Evolutionary conservation across 2,329 filamentous ascomycete species (phyloP).

Genomic region (Talaromyces funiculosus): DNA sequence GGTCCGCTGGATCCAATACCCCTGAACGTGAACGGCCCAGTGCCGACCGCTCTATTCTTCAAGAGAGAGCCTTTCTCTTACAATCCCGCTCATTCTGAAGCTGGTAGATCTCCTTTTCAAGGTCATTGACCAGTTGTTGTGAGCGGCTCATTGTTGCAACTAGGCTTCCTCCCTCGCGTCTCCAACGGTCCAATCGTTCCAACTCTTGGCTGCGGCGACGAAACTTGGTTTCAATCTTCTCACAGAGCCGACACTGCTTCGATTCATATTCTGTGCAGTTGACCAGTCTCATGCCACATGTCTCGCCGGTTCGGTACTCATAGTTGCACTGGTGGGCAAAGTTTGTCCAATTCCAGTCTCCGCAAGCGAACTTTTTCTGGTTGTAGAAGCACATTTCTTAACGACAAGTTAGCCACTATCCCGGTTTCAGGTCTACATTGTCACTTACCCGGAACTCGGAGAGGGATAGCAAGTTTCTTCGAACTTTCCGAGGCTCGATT

Average conservation of each 20-base stretch:
- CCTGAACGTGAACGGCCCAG: background rate
- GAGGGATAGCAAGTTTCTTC: constrained; percentile 12
- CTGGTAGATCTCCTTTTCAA: constrained; percentile 63
- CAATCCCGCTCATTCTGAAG: constrained; percentile 54
- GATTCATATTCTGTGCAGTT: constrained; percentile 62
- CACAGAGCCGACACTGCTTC: constrained; percentile 75
- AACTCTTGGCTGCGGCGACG: constrained; percentile 69
- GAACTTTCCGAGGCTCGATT: background rate
- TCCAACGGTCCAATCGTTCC: constrained; percentile 71
- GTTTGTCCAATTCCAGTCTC: constrained; percentile 90
- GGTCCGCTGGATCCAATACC: background rate
- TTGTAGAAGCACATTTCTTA: constrained; percentile 91
- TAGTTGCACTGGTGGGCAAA: constrained; percentile 90
- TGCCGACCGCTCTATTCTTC: constrained; percentile 6
- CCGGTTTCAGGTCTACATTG: constrained; percentile 20
- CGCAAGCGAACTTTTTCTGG: constrained; percentile 75
- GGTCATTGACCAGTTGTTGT: constrained; percentile 64
- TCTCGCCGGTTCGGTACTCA: constrained; percentile 93
- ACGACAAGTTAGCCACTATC: constrained; percentile 25
- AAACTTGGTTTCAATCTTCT: constrained; percentile 80
- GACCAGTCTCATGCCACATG: constrained; percentile 88
- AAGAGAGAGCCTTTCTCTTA: constrained; percentile 29
- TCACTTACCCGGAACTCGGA: constrained; percentile 28
- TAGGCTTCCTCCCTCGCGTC: constrained; percentile 59
- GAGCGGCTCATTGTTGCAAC: constrained; percentile 61